Evolutionary conservation across 441 rosid genomes (phyloP), one percentile per base, ranked within the genome.

Genomic region (Jatropha podagrica): DNA sequence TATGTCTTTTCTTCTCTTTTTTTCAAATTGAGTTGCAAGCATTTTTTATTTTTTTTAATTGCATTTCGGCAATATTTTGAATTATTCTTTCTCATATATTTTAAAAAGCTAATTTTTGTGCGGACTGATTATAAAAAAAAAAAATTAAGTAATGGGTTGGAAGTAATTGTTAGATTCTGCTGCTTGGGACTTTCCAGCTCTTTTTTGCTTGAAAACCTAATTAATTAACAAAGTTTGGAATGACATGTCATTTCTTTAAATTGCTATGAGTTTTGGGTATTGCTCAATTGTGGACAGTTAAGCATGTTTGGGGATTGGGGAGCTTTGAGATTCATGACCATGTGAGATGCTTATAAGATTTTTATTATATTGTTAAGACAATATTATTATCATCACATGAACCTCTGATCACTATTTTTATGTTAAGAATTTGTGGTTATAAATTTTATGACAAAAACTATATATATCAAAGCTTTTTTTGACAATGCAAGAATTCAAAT

Each of bases 301-400:
- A 37, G 69, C 68, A 73, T 62, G 58, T 63, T 62, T 38, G 3
- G 69, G 60, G 17, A 32, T 48, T 60, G 15, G 76, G 55, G 20
- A 32, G 70, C 70, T 64, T n/a, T 38, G 2, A 63, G 68, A 73
- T 62, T 63, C 27, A 32, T 49, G 1, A 6, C 7, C 69, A 73
- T 64, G 76, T 64, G 70, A 73, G 51, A 4, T 63, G 52, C 69
- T 52, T 52, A 9, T 0, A 51, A 51, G 62, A n/a, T 51, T 63
- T 63, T 32, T 12, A n/a, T 48, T 14, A 63, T 26, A 62, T 4
- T 59, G 51, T 8, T 32, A 60, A 60, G 74, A 62, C 23, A 46
- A 8, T 18, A 37, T 8, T 0, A 2, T 7, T 32, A 32, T 9
- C 8, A 18, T 51, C n/a, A 26, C 20, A 59, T 58, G 55, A 46